These are phyloP conservation scores for Asparagopsis taxiformis DNA, from an alignment of 31 red algal species.

Conservation along the genomic window DNA sequence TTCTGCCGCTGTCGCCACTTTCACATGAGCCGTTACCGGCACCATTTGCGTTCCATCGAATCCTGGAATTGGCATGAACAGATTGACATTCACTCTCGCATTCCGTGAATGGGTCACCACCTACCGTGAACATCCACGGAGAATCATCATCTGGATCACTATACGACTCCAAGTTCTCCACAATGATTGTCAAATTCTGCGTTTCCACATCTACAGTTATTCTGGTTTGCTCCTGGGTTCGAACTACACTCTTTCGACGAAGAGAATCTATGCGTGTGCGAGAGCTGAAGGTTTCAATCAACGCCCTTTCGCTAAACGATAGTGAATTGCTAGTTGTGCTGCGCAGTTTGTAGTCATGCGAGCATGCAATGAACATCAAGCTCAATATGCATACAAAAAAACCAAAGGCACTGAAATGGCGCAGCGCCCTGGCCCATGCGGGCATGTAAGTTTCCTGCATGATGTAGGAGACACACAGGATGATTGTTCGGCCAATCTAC, in stretches of 20 bases:
- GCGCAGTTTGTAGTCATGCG: background rate
- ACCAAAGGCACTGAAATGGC: background rate
- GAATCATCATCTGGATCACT: constrained; percentile 1
- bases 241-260: background rate
- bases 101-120: constrained; percentile 23
- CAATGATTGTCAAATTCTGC: constrained; percentile 44
- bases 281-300: background rate
- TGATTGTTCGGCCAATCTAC: too few species aligned
- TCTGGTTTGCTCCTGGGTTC: background rate
- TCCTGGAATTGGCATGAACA: constrained; percentile 28
- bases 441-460: background rate
- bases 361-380: background rate
- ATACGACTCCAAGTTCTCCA: constrained; percentile 39
- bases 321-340: background rate
- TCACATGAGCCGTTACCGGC: constrained; percentile 39
- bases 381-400: background rate
- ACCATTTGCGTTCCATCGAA: constrained; percentile 52
- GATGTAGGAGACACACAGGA: background rate
- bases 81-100: background rate
- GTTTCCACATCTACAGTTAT: constrained; percentile 21
- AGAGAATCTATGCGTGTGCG: background rate
- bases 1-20: constrained; percentile 51
- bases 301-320: background rate
- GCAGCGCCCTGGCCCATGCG: background rate
- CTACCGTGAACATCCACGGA: constrained; percentile 49